Conservation (phyloP, 257 asterid species). For the Jacaranda copaia region DNA sequence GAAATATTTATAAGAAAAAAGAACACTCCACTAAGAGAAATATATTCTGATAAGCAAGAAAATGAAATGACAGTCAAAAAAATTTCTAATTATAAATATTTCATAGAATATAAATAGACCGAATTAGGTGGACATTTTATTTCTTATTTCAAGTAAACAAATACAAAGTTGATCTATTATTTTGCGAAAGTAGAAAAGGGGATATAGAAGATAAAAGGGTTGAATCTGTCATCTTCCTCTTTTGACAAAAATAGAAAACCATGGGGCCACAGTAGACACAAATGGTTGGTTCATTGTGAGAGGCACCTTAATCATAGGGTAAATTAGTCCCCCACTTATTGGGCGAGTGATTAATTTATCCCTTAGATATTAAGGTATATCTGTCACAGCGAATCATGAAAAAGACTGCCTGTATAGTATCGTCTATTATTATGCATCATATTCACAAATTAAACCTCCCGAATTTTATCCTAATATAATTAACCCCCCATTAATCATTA, state of each 20-base stretch:
- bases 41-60: not conserved
- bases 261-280: not conserved
- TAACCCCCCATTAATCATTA: slow-evolving; percentile 1
- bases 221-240: slow-evolving; percentile 9
- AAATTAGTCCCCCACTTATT: not conserved
- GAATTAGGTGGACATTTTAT: slow-evolving; percentile 24
- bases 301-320: slow-evolving; percentile 25
- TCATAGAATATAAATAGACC: slow-evolving; percentile 4
- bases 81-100: not conserved
- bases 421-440: slow-evolving; percentile 35
- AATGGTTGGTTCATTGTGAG: slow-evolving; percentile 39
- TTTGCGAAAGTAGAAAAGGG: slow-evolving; percentile 6
- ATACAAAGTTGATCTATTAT: slow-evolving; percentile 10
- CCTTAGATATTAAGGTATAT: slow-evolving; percentile 26
- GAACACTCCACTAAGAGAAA: not conserved
- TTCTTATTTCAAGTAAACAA: slow-evolving; percentile 29
- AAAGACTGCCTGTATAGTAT: not conserved
- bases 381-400: slow-evolving; percentile 42
- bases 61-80: not conserved
- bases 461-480: not conserved
- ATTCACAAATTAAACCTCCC: slow-evolving; percentile 43
- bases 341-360: slow-evolving; percentile 9
- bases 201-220: not conserved
- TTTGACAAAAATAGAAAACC: slow-evolving; percentile 22
- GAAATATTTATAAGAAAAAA: too few species aligned